Evolutionary conservation across 768 basidiomycete species (phyloP).

Genomic region (Mycena maculata): DNA sequence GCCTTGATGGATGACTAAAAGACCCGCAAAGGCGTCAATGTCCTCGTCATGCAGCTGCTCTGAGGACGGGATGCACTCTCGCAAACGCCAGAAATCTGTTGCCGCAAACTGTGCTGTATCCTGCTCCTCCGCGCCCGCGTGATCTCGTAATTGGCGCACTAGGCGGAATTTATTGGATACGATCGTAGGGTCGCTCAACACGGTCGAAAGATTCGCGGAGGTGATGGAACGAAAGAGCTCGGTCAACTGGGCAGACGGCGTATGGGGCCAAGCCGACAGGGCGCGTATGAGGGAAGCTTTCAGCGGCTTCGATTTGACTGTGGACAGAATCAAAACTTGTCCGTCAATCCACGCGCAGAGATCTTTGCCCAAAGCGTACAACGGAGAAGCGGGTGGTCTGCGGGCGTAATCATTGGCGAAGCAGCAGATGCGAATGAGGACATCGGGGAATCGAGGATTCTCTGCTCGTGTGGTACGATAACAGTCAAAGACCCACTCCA

Average conservation of each 20-base stretch:
- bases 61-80: conserved; percentile 73
- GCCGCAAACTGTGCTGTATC: conserved; percentile 60
- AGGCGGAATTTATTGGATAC: conserved; percentile 82
- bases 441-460: conserved; percentile 69
- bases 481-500: conserved; percentile 78
- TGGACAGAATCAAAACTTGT: conserved; percentile 58
- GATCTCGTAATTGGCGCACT: conserved; percentile 70
- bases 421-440: conserved; percentile 76
- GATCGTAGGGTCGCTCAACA: conserved; percentile 70
- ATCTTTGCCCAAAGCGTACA: conserved; percentile 53
- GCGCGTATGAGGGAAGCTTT: conserved; percentile 59
- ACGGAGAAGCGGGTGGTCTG: conserved; percentile 42
- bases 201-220: conserved; percentile 58
- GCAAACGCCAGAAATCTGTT: conserved; percentile 86
- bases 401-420: conserved; percentile 66
- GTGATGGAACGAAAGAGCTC: conserved; percentile 59
- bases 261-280: conserved; percentile 81
- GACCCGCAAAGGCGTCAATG: conserved; percentile 75
- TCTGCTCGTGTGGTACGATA: conserved; percentile 55
- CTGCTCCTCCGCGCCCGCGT: conserved; percentile 53
- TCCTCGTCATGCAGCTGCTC: conserved; percentile 73
- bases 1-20: conserved; percentile 71
- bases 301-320: conserved; percentile 35
- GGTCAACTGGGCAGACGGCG: conserved; percentile 61
- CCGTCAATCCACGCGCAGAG: conserved; percentile 74